These are phyloP conservation scores for Penicillium flavigenum DNA, from an alignment of 495 filamentous ascomycete species.

Conservation along the genomic window DNA sequence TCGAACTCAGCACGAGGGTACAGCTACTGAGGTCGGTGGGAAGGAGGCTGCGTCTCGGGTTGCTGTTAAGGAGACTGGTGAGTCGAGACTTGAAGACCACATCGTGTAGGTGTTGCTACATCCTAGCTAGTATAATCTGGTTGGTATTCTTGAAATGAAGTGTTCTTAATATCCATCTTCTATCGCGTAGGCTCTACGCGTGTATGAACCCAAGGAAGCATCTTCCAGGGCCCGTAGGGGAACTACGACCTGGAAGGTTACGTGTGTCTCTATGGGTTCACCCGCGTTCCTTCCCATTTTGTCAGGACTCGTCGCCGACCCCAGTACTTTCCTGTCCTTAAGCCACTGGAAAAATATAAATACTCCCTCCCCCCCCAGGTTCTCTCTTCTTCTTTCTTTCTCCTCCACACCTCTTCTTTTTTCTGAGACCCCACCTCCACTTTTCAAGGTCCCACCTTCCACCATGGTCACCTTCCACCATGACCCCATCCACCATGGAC, in stretches of 20 bases:
- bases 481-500: not conserved
- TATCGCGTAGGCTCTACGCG: not conserved
- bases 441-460: not conserved
- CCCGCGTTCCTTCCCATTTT: not conserved
- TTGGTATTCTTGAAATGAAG: not conserved
- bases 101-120: conserved; percentile 14
- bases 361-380: not conserved
- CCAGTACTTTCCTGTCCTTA: not conserved
- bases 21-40: conserved; percentile 6
- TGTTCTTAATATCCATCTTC: not conserved
- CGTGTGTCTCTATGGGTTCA: not conserved
- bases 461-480: no score
- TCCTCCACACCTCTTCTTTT: not conserved
- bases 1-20: not conserved
- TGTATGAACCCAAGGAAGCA: not conserved
- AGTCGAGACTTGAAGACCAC: conserved; percentile 21
- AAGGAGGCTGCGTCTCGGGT: conserved; percentile 21
- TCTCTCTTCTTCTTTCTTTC: not conserved
- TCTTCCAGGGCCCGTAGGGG: not conserved
- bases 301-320: not conserved
- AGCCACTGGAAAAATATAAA: not conserved
- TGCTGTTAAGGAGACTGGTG: conserved; percentile 19
- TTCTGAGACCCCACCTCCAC: not conserved
- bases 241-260: not conserved
- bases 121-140: not conserved